Percentiles rank a stretch among this genome's conserved stretches.
Conservation (phyloP, 352 stramenopile species). For the Phytophthora megakarya region DNA sequence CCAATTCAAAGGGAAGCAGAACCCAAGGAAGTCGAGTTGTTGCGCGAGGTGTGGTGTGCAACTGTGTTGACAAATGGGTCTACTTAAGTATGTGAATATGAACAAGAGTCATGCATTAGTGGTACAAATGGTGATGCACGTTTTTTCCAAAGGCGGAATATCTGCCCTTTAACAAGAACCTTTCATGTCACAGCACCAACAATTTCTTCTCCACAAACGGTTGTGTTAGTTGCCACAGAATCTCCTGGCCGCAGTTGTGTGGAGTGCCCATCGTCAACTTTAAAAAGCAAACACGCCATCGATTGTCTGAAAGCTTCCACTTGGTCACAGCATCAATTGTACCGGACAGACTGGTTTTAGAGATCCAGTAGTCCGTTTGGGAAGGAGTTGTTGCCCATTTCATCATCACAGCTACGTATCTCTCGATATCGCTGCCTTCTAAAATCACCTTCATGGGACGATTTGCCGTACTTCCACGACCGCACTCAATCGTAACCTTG, state of each 20-base stretch:
- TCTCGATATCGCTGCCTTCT: neutral
- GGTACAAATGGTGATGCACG: no score
- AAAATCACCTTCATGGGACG: neutral
- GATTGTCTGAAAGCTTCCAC: constrained; percentile 6
- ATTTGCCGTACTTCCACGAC: neutral
- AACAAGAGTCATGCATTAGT: constrained; percentile 28
- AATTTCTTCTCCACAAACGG: constrained; percentile 23
- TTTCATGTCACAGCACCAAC: no score
- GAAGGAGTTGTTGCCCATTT: constrained; percentile 11
- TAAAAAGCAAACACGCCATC: constrained; percentile 27
- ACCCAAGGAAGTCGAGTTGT: neutral
- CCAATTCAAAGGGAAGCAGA: neutral
- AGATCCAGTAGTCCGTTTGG: constrained; percentile 31
- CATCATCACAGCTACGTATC: constrained; percentile 18
- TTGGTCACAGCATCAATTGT: constrained; percentile 27
- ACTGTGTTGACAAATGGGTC: constrained; percentile 13
- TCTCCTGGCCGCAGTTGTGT: constrained; percentile 11
- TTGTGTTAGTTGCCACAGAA: constrained; percentile 29
- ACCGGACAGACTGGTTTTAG: constrained; percentile 16
- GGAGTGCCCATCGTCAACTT: constrained; percentile 25
- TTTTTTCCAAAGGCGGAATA: no score
- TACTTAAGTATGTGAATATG: constrained; percentile 40
- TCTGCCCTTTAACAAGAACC: no score
- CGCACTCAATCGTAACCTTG: no score
- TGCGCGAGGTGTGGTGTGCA: constrained; percentile 2